Evolutionary conservation across 441 rosid genomes (phyloP).

Genomic region (Viola pubescens): DNA sequence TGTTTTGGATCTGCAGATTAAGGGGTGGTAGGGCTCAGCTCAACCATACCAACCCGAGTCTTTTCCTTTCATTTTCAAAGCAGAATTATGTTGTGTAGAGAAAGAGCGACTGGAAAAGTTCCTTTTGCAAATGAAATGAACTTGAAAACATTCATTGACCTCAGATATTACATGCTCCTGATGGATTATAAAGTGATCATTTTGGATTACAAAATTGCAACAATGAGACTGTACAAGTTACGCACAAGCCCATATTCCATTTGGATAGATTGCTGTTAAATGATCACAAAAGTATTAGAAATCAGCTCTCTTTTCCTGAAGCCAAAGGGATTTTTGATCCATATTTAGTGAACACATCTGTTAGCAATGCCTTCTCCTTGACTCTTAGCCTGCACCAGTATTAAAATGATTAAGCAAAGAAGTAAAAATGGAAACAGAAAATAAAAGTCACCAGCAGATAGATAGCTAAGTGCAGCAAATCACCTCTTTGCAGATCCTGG

Average conservation of each 20-base stretch:
- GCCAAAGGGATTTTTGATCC: conserved; percentile 34
- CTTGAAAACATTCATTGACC: too few relatives aligned
- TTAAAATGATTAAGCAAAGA: background rate
- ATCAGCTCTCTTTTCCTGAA: conserved; percentile 26
- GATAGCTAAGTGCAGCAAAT: conserved; percentile 10
- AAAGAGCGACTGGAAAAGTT: too few relatives aligned
- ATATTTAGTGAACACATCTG: conserved; percentile 61
- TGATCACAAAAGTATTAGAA: background rate
- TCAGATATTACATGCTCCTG: too few relatives aligned
- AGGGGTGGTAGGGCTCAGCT: too few relatives aligned
- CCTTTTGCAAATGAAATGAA: too few relatives aligned
- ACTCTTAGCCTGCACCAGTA: conserved; percentile 48
- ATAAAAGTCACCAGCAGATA: background rate
- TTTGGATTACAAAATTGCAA: background rate
- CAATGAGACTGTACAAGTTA: background rate
- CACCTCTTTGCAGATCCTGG: conserved; percentile 80
- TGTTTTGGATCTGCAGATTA: too few relatives aligned
- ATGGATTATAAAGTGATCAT: too few relatives aligned
- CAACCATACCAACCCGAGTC: too few relatives aligned
- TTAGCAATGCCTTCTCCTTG: conserved; percentile 67
- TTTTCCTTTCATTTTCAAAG: too few relatives aligned
- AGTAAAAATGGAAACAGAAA: background rate
- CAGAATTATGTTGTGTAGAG: too few relatives aligned
- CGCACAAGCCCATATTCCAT: background rate
- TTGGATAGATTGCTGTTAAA: background rate